phyloP scores from a whole-genome alignment of 257 asterid species.

The Coffea canephora region DNA sequence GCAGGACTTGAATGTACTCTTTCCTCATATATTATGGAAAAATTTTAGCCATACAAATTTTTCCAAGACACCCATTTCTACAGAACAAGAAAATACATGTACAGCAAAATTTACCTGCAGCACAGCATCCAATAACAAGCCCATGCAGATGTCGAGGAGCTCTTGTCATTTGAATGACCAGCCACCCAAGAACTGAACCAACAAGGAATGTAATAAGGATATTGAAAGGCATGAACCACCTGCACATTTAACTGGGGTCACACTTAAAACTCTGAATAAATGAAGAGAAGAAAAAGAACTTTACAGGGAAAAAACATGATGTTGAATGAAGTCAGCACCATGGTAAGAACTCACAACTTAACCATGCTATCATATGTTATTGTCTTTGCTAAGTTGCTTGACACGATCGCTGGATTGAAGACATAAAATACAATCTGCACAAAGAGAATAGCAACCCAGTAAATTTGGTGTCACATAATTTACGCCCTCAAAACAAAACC shows the following conservation, averaged over 20 bases:
- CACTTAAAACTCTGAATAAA: neutral
- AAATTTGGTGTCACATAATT: neutral
- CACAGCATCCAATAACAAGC: constrained; percentile 79
- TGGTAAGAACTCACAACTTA: constrained; percentile 49
- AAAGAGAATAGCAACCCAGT: neutral
- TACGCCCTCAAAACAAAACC: neutral
- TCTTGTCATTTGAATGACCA: constrained; percentile 57
- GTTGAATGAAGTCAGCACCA: neutral
- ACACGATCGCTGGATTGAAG: constrained; percentile 75
- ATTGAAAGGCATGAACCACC: constrained; percentile 97
- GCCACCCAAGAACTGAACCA: constrained; percentile 86
- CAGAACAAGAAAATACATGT: neutral
- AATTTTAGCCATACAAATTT: no score
- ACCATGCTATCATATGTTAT: constrained; percentile 73
- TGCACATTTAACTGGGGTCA: constrained; percentile 30
- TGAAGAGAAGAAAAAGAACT: neutral
- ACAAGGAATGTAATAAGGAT: constrained; percentile 68
- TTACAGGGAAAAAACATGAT: neutral
- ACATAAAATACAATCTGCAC: constrained; percentile 70
- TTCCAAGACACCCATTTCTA: no score
- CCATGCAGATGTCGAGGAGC: constrained; percentile 76
- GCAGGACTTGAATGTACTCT: no score
- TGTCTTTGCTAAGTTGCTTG: constrained; percentile 79
- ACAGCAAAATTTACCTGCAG: constrained; percentile 57
- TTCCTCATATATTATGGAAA: no score